Evolutionary conservation across 495 filamentous ascomycete genomes (phyloP).

Genomic region (Xylaria cubensis): DNA sequence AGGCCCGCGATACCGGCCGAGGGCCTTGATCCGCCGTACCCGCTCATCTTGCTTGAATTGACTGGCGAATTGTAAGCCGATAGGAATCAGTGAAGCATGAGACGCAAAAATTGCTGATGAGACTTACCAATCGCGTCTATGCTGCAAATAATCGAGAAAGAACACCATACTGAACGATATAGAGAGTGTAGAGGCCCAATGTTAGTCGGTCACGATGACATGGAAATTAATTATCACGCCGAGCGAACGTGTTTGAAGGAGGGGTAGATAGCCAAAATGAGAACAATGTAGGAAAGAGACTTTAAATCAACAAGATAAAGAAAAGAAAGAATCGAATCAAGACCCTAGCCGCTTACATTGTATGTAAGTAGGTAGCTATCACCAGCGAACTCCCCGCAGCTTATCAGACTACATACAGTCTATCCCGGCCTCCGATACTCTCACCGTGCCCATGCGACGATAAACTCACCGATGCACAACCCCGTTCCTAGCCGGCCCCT

Average conservation of each 20-base stretch:
- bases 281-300: background rate
- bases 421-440: background rate
- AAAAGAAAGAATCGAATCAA: background rate
- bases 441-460: constrained; percentile 1
- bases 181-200: background rate
- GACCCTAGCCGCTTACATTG: background rate
- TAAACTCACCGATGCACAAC: constrained; percentile 15
- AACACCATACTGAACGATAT: constrained; percentile 50
- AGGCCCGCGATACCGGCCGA: constrained; percentile 69
- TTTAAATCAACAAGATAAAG: background rate
- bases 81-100: background rate
- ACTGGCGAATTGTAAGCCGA: constrained; percentile 54
- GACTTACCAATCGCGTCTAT: constrained; percentile 64
- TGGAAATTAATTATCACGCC: background rate
- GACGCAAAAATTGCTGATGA: background rate
- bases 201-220: background rate
- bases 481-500: constrained; percentile 36
- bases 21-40: constrained; percentile 66
- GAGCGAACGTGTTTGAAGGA: background rate
- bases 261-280: background rate
- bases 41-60: constrained; percentile 81
- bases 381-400: constrained; percentile 7
- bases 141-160: constrained; percentile 65
- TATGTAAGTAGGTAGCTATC: background rate
- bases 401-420: constrained; percentile 7